Conservation (phyloP, 352 stramenopile species). For the Aphanomyces euteiches region DNA sequence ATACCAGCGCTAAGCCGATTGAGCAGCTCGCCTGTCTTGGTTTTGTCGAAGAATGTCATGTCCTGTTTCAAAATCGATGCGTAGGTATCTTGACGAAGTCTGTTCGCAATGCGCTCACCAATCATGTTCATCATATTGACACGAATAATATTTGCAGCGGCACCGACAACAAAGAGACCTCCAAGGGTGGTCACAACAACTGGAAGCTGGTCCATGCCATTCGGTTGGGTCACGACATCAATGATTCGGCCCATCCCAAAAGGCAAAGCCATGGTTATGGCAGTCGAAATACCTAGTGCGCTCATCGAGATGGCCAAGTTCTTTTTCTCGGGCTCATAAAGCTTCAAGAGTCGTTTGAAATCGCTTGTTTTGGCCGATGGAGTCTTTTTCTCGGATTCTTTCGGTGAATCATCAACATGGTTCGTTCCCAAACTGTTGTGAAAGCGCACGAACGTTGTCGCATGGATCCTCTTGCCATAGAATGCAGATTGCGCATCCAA, state of each 20-base stretch:
- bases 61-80: slow-evolving; percentile 83
- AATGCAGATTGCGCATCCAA: background rate
- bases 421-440: slow-evolving; percentile 9
- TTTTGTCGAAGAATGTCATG: slow-evolving; percentile 87
- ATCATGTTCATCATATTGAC: slow-evolving; percentile 84
- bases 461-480: background rate
- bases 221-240: slow-evolving; percentile 55
- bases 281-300: slow-evolving; percentile 58
- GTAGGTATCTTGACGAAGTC: slow-evolving; percentile 73
- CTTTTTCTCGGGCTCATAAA: slow-evolving; percentile 72
- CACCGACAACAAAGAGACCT: slow-evolving; percentile 62
- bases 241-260: slow-evolving; percentile 83
- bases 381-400: background rate
- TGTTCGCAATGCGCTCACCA: slow-evolving; percentile 77
- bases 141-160: slow-evolving; percentile 65
- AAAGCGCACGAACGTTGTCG: slow-evolving; percentile 8
- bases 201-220: slow-evolving; percentile 44
- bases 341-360: slow-evolving; percentile 42
- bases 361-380: slow-evolving; percentile 31
- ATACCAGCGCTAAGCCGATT: slow-evolving; percentile 76
- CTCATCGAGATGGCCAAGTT: slow-evolving; percentile 58
- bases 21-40: slow-evolving; percentile 86
- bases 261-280: slow-evolving; percentile 71
- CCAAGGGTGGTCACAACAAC: slow-evolving; percentile 55
- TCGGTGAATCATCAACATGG: too few species aligned